phyloP scores from a whole-genome alignment of 306 rosid species.

The Oemleria cerasiformis region DNA sequence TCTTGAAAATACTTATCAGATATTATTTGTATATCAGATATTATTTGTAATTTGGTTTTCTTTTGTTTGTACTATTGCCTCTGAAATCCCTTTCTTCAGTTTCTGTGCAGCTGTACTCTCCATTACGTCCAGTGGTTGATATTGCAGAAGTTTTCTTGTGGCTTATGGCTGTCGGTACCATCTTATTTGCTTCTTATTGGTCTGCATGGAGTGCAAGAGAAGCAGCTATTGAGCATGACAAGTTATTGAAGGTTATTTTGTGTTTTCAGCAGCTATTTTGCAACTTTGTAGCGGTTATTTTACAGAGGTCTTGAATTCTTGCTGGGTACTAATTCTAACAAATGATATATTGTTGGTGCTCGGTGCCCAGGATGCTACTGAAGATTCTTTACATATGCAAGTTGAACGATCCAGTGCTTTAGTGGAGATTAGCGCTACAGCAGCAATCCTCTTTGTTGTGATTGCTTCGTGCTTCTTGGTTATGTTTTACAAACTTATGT shows the following conservation, averaged over 20 bases:
- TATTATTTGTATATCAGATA: slow-evolving; percentile 12
- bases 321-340: slow-evolving; percentile 10
- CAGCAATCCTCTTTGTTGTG: slow-evolving; percentile 83
- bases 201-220: slow-evolving; percentile 95
- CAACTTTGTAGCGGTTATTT: slow-evolving; percentile 9
- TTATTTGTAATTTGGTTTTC: slow-evolving; percentile 20
- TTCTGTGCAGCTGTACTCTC: slow-evolving; percentile 95
- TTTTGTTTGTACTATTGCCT: slow-evolving; percentile 20
- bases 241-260: slow-evolving; percentile 68
- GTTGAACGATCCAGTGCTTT: slow-evolving; percentile 60
- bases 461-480: slow-evolving; percentile 91
- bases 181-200: slow-evolving; percentile 91
- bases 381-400: slow-evolving; percentile 50
- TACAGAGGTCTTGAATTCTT: slow-evolving; percentile 17
- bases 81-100: slow-evolving; percentile 43
- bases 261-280: slow-evolving; percentile 22
- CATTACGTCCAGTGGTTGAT: slow-evolving; percentile 87
- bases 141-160: slow-evolving; percentile 96
- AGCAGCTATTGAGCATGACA: slow-evolving; percentile 82
- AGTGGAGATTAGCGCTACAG: slow-evolving; percentile 75
- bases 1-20: slow-evolving; percentile 4
- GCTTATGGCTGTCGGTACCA: slow-evolving; percentile 99
- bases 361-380: slow-evolving; percentile 74
- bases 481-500: slow-evolving; percentile 93
- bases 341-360: slow-evolving; percentile 21